A percentile compares a stretch with the other conserved stretches of the same genome.
Evolutionary conservation across 192 early-diverging fungal species (phyloP).

Genomic region (Linnemannia exigua): DNA sequence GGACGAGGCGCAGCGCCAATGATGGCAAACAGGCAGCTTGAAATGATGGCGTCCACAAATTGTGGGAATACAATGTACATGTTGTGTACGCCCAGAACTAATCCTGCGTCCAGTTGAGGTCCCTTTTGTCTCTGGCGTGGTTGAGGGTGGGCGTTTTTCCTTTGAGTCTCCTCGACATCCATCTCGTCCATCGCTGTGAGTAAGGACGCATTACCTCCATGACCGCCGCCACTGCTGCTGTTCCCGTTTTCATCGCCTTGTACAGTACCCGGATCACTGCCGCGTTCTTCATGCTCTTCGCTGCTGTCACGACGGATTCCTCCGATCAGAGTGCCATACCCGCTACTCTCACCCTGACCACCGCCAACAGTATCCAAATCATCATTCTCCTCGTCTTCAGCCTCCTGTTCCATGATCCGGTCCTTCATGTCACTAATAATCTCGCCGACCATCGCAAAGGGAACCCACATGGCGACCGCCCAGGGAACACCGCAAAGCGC

Average conservation of each 20-base stretch:
- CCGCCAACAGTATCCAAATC: neutral
- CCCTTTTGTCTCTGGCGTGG: neutral
- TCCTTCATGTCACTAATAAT: conserved; percentile 68
- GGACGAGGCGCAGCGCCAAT: conserved; percentile 61
- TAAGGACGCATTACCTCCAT: neutral
- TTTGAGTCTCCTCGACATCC: conserved; percentile 9
- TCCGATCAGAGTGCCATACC: neutral
- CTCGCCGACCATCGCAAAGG: conserved; percentile 92
- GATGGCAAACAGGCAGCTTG: conserved; percentile 68
- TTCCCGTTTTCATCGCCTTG: neutral
- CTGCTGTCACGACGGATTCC: conserved; percentile 2
- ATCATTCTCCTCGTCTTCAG: neutral
- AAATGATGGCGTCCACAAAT: conserved; percentile 85
- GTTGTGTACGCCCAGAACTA: conserved; percentile 95
- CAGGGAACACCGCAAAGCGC: conserved; percentile 86
- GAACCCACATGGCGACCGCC: conserved; percentile 94
- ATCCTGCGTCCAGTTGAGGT: conserved; percentile 65
- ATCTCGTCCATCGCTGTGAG: conserved; percentile 6
- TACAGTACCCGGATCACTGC: neutral
- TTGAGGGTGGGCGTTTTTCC: neutral
- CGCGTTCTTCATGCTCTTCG: neutral
- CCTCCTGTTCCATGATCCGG: conserved; percentile 6
- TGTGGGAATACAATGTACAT: conserved; percentile 96
- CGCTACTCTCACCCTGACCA: neutral
- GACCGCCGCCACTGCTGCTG: neutral